Evolutionary conservation across 352 stramenopile genomes (phyloP), one percentile per base, ranked within the genome.

Genomic region (Phytophthora crassamura): DNA sequence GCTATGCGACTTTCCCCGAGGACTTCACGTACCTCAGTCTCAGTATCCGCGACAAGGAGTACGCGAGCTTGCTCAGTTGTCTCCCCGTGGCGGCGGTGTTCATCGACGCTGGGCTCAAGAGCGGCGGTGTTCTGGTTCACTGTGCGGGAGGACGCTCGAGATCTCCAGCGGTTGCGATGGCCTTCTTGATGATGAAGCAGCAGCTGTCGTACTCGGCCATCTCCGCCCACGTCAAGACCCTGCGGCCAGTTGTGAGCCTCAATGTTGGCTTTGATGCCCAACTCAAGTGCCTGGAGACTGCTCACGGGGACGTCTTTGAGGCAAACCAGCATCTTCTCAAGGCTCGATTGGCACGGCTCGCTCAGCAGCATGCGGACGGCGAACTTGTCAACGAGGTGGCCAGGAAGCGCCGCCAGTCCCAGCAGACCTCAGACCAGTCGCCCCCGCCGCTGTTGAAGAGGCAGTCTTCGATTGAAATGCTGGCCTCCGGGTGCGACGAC

Each of bases 11-110:
- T 20, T 98, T 96, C 64, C 91, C 91, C 1, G 75, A 91, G 9
- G 70, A 87, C 18, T 97, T 97, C 53, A 94, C 83, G 16, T 98
- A 98, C 74, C 69, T 97, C 38, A 96, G 84, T 59, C 65, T 97
- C n/a, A 85, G 81, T 53, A 82, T 98, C 25, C 82, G 91, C 22
- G 91, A 98, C 71, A 97, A 97, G 55, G 90, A 97, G 53, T 87
- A 95, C 53, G 72, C 91, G 3, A 95, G 97, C 47, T 59, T 98
- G 59, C 77, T 98, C 12, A 95, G 89, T 61, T 94, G 82, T 35
- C 69, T 98, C 3, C 89, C 89, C 0, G 55, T 90, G 25, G 78
- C 85, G 3, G 78, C 80, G 7, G 66, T 96, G 1, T 98, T 98
- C 59, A 83, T 98, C 20, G 77, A 94, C 35, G 75, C 79, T 25